These are phyloP conservation scores for Glycine soja DNA, from an alignment of 306 rosid species.

Conservation along the genomic window DNA sequence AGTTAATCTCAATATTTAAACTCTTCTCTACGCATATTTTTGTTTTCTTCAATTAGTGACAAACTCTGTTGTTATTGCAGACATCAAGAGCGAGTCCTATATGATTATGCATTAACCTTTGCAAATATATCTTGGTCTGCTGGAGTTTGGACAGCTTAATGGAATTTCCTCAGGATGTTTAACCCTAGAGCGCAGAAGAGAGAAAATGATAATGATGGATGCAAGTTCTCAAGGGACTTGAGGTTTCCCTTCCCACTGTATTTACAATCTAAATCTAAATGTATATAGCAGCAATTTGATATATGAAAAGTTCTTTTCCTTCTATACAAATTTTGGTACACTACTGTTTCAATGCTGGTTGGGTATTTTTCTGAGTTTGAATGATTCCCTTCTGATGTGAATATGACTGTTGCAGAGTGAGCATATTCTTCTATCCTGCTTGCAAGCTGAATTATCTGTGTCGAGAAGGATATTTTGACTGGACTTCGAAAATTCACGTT, in stretches of 20 bases:
- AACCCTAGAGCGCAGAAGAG: constrained; percentile 38
- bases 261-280: constrained; percentile 50
- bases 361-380: constrained; percentile 6
- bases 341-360: constrained; percentile 26
- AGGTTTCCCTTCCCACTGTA: constrained; percentile 50
- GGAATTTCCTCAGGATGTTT: constrained; percentile 49
- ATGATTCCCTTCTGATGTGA: constrained; percentile 30
- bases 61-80: constrained; percentile 55
- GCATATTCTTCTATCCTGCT: constrained; percentile 36
- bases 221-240: constrained; percentile 50
- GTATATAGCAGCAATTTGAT: constrained; percentile 62
- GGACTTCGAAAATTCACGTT: too few species aligned
- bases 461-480: not conserved
- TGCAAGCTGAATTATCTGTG: constrained; percentile 42
- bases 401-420: constrained; percentile 43
- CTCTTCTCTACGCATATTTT: not conserved
- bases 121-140: constrained; percentile 48
- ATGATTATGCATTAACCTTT: constrained; percentile 47
- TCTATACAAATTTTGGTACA: constrained; percentile 45
- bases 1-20: not conserved
- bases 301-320: constrained; percentile 36
- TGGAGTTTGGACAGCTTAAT: constrained; percentile 40
- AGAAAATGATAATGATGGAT: constrained; percentile 44
- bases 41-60: constrained; percentile 16
- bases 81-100: constrained; percentile 79